Conservation (phyloP, 495 filamentous ascomycete genomes). For the Penicillium diatomitis region DNA sequence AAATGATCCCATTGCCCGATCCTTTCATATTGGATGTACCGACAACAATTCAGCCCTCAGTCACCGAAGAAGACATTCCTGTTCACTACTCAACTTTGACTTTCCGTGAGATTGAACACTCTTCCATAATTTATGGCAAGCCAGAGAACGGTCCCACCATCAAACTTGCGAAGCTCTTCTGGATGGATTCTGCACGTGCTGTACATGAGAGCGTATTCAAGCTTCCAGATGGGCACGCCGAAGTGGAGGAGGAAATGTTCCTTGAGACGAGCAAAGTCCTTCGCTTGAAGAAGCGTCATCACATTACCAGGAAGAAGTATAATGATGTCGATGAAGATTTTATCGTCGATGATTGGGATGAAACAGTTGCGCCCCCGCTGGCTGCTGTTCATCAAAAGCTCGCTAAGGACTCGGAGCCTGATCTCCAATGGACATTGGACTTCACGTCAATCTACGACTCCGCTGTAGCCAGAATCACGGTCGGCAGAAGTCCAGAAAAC, state of each 20-base stretch:
- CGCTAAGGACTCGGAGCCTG: neutral
- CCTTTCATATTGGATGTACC: conserved; percentile 33
- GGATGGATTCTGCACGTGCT: conserved; percentile 23
- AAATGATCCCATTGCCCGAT: conserved; percentile 23
- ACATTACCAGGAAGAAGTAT: conserved; percentile 1
- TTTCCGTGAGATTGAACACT: conserved; percentile 27
- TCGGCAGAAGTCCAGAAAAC: neutral
- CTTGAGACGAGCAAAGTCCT: conserved; percentile 12
- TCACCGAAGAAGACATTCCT: neutral
- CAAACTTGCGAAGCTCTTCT: conserved; percentile 31
- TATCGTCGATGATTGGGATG: conserved; percentile 32
- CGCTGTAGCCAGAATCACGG: conserved; percentile 9
- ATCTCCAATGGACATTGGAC: conserved; percentile 24
- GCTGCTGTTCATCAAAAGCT: conserved; percentile 1
- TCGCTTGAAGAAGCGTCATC: conserved; percentile 14
- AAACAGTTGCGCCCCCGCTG: conserved; percentile 10
- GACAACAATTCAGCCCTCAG: neutral
- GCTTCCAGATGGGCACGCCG: conserved; percentile 3
- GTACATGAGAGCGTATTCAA: conserved; percentile 28
- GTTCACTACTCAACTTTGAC: conserved; percentile 23
- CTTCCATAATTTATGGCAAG: conserved; percentile 4
- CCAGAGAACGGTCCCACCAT: conserved; percentile 12
- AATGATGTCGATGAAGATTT: conserved; percentile 17
- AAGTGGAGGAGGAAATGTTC: conserved; percentile 1
- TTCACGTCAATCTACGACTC: conserved; percentile 22